Evolutionary conservation across 371 early-diverging fungal genomes (phyloP).

Genomic region (Mortierella sp.): DNA sequence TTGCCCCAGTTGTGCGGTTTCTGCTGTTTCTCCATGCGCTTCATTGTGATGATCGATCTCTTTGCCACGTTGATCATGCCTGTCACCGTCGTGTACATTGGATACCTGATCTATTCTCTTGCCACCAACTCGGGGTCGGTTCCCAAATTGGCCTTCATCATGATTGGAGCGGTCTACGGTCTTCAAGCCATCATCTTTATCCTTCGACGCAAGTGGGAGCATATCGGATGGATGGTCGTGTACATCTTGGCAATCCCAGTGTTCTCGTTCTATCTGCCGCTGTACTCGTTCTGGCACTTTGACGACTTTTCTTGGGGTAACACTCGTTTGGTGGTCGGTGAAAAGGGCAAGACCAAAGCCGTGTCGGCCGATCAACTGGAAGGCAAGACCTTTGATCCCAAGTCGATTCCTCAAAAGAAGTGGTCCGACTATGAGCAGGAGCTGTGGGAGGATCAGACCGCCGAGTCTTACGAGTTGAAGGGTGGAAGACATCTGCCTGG

Average conservation of each 20-base stretch:
- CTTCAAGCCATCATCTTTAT: slow-evolving; percentile 89
- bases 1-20: slow-evolving; percentile 95
- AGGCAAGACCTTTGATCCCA: slow-evolving; percentile 84
- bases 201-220: slow-evolving; percentile 90
- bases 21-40: slow-evolving; percentile 98
- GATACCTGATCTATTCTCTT: slow-evolving; percentile 77
- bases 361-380: slow-evolving; percentile 67
- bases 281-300: slow-evolving; percentile 96
- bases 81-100: slow-evolving; percentile 89
- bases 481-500: slow-evolving; percentile 23
- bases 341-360: slow-evolving; percentile 73
- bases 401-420: slow-evolving; percentile 86
- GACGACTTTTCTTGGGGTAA: slow-evolving; percentile 99
- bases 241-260: slow-evolving; percentile 88
- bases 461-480: slow-evolving; percentile 64
- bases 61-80: slow-evolving; percentile 94
- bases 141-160: slow-evolving; percentile 66
- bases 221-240: slow-evolving; percentile 98
- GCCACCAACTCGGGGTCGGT: slow-evolving; percentile 62
- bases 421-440: slow-evolving; percentile 92
- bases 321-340: slow-evolving; percentile 89
- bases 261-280: slow-evolving; percentile 83
- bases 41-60: slow-evolving; percentile 93
- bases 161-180: slow-evolving; percentile 83
- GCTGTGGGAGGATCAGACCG: slow-evolving; percentile 75